Base-by-base conservation (phyloP, 352 stramenopile genomes). In the Phytophthora vignae region DNA sequence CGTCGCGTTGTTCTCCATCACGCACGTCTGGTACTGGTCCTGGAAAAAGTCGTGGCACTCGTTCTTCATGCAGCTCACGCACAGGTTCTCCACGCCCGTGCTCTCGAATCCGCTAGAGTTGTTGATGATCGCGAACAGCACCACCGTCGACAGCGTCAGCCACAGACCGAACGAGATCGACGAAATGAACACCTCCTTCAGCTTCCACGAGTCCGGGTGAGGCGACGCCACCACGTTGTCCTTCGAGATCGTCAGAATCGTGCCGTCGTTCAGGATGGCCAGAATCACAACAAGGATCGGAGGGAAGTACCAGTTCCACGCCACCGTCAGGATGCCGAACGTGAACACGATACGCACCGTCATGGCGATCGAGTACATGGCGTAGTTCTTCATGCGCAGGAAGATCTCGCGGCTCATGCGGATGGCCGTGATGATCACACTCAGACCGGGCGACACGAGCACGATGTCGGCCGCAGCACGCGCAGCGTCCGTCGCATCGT, bases 311-410 rank as follows among this genome's bases (percentile, higher is more conserved):
- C 90, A 97, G 72, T 96, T 94, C 70, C 86, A 94, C 60, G 83
- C 87, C 29, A 98, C 95, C 33, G 91, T 94, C 62, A 97, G 60
- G 19, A 93, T 88, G 40, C 90, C 93, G 55, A 98, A 91, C 60
- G 85, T 95, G 73, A 97, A 86, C 53, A 97, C 90, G 50, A 98
- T 88, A 78, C 93, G 87, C 11, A 96, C 78, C 29, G 90, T 97
- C 78, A 95, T 95, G 44, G 90, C 93, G 22, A 97, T 94, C 50
- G 90, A 88, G 82, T 98, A 98, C 75, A 97, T 90, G 36, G 94
- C 91, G 78, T 98, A 97, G 65, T 89, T 91, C 79, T 98, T 98
- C 82, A 98, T 96, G 53, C 91, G 84, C 59, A 92, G 72, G 82
- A 98, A 98, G 55, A 97, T 98, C 62, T 95, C 81, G 62, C 91